These are phyloP conservation scores for Aureobasidium sp. DNA, from an alignment of 2,329 filamentous ascomycete species.

Conservation along the genomic window DNA sequence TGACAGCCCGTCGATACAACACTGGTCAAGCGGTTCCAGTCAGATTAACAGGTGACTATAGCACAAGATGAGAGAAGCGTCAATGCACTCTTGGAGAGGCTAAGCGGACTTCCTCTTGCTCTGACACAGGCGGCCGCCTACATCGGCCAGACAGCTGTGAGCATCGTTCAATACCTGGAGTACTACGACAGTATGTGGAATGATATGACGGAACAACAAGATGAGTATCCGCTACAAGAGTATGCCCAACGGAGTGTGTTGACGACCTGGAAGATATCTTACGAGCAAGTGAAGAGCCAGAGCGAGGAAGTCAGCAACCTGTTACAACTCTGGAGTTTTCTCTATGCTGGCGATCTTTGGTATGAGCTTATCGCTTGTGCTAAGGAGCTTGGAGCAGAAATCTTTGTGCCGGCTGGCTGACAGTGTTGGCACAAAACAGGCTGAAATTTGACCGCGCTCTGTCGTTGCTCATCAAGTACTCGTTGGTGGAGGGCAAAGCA, in stretches of 20 bases:
- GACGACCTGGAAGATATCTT: conserved; percentile 38
- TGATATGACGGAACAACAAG: not conserved
- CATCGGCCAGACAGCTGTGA: not conserved
- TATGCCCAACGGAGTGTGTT: conserved; percentile 25
- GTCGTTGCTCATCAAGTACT: conserved; percentile 31
- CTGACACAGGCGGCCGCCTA: not conserved
- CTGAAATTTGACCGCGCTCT: conserved; percentile 28
- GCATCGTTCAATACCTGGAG: not conserved
- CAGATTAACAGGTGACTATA: too few species aligned
- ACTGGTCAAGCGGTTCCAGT: too few species aligned
- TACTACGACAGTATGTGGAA: not conserved
- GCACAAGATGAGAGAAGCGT: too few species aligned
- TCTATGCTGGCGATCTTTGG: conserved; percentile 33
- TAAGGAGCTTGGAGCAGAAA: not conserved
- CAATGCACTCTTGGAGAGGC: not conserved
- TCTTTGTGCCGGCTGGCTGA: conserved; percentile 25
- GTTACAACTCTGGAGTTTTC: conserved; percentile 34
- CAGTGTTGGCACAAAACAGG: conserved; percentile 19
- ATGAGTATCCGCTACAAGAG: not conserved
- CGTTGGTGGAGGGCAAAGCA: conserved; percentile 27
- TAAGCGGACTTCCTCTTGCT: not conserved
- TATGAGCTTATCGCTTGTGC: conserved; percentile 29
- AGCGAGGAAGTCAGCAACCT: conserved; percentile 29
- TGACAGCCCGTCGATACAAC: too few species aligned
- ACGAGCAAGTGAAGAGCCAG: conserved; percentile 31